These are phyloP conservation scores for Zoysia japonica DNA, from an alignment of 176 grass and related monocot genomes.

Conservation along the genomic window DNA sequence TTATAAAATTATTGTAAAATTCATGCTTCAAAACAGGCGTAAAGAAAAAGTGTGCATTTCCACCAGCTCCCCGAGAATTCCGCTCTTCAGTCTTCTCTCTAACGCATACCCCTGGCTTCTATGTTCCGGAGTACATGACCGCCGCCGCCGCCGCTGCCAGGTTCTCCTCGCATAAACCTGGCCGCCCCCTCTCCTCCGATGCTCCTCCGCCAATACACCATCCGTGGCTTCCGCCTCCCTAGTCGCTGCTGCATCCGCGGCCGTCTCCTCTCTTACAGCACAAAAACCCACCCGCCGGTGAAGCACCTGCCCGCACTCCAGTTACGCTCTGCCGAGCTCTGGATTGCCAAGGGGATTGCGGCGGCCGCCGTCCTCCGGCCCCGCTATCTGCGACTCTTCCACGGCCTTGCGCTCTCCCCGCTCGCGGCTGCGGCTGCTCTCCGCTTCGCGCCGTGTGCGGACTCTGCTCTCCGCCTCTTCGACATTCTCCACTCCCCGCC, in stretches of 20 bases:
- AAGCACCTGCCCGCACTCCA: background rate
- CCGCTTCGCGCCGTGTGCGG: conserved; percentile 38
- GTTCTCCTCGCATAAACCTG: background rate
- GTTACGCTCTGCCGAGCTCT: conserved; percentile 47
- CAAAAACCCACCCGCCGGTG: conserved; percentile 33
- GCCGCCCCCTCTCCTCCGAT: conserved; percentile 6
- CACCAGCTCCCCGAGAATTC: conserved; percentile 1
- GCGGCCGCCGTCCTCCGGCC: conserved; percentile 27
- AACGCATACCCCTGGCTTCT: background rate
- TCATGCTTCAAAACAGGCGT: no score
- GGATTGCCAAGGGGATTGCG: conserved; percentile 73
- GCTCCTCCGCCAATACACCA: conserved; percentile 11
- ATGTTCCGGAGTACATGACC: conserved; percentile 40
- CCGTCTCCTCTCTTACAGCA: conserved; percentile 33
- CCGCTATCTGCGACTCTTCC: conserved; percentile 30
- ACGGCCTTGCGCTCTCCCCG: conserved; percentile 31
- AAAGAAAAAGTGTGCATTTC: no score
- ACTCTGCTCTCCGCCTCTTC: conserved; percentile 47
- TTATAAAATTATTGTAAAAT: no score
- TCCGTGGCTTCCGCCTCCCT: conserved; percentile 30
- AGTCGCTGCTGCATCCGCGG: conserved; percentile 34
- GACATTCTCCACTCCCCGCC: conserved; percentile 37
- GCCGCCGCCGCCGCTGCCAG: conserved; percentile 15
- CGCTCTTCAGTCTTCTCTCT: background rate
- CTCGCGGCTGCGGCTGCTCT: conserved; percentile 27